Evolutionary conservation across 2,329 filamentous ascomycete species (phyloP), one percentile per base, ranked within the genome.

Genomic region (Pseudogymnoascus destructans): DNA sequence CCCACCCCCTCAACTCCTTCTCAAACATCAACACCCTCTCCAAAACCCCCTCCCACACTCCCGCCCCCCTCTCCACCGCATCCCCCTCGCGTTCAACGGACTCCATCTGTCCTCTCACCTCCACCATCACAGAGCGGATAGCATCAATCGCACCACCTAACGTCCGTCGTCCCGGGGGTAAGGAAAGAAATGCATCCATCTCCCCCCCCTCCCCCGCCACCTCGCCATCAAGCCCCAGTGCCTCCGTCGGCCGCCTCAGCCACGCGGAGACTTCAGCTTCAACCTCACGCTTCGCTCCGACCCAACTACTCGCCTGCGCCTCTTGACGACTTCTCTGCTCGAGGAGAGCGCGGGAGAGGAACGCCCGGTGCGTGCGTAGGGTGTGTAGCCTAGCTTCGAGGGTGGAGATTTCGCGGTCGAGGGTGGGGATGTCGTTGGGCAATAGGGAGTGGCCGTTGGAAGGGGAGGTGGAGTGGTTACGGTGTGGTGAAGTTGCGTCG

Each of bases 21-120:
- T 92, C 87, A 63, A 88, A 89, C 15, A 77, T 75, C 3, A 76
- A 75, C 0, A 91, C 78, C 8, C 80, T 71, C 13, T 73, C 71
- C 2, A 85, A 74, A 1, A 80, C 79, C 10, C 82, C 77, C 33
- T 78, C 75, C 87, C 87, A 92, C 11, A 88, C 70, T 10, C 75
- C 70, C 1, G 77, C 79, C 1, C 87, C 87, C 62, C 87, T 80
- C 19, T 85, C 79, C 8, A 91, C 74, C 1, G 86, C 87, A 3
- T 74, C 70, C 15, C 77, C 77, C 62, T 91, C 86, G 49, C 74
- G 75, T 27, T 82, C 76, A 1, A 85, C 79, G 23, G 78, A 75
- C 7, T 46, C 40, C 21, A 46, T 46, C 6, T 46, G 40, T 13
- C 4, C 19, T 1, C 6, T 2, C 1, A 46, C 19, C 3, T 3